phyloP scores from a whole-genome alignment of 805 yeast species.

The Torulaspora microellipsoides region DNA sequence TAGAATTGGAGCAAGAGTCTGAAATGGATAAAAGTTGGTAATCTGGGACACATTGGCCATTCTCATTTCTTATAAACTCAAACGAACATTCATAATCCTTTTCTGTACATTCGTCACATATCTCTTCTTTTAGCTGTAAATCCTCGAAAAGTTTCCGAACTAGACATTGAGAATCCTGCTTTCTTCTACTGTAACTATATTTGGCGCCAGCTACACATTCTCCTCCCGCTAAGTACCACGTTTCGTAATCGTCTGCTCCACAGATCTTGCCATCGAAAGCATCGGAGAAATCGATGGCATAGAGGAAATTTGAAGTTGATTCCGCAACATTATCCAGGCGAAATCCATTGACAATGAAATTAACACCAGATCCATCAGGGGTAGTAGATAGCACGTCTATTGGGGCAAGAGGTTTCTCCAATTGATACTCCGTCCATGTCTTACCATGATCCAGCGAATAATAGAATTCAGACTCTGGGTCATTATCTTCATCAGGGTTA shows the following conservation, averaged over 20 bases:
- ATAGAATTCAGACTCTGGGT: constrained; percentile 35
- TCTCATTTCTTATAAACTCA: constrained; percentile 40
- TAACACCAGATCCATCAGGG: constrained; percentile 64
- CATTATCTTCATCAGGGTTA: constrained; percentile 33
- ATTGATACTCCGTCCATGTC: constrained; percentile 51
- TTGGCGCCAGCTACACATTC: constrained; percentile 65
- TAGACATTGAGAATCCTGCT: constrained; percentile 56
- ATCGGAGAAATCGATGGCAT: constrained; percentile 49
- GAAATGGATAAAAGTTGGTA: constrained; percentile 16
- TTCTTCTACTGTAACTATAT: constrained; percentile 61
- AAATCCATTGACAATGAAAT: constrained; percentile 49
- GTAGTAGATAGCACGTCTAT: constrained; percentile 45
- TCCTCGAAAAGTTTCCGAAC: constrained; percentile 37
- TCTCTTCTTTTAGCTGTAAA: constrained; percentile 41
- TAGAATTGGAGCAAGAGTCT: constrained; percentile 18
- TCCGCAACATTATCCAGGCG: constrained; percentile 7
- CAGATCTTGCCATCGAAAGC: constrained; percentile 48
- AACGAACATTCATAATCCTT: constrained; percentile 66
- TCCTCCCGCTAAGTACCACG: constrained; percentile 41
- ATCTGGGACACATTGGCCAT: constrained; percentile 48
- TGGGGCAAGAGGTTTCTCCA: constrained; percentile 44
- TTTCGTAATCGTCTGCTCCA: constrained; percentile 54
- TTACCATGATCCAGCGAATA: constrained; percentile 73
- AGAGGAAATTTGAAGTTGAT: constrained; percentile 20
- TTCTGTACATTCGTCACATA: constrained; percentile 58